These are phyloP conservation scores for Torulaspora globosa DNA, from an alignment of 1,139 yeast genomes.

Conservation along the genomic window DNA sequence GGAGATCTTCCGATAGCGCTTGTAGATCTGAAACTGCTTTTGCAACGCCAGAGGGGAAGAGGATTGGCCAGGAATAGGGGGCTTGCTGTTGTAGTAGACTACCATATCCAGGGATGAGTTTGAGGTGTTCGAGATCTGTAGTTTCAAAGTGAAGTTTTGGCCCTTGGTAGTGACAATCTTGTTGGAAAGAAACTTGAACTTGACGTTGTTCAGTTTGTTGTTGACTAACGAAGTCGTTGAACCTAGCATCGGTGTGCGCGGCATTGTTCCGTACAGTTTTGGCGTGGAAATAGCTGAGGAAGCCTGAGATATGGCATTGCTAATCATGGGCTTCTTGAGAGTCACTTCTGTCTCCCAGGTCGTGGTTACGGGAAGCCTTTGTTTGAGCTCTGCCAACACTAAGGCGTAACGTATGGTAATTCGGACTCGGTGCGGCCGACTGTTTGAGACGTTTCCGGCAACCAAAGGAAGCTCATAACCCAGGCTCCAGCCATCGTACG, in stretches of 20 bases:
- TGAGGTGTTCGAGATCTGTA: conserved; percentile 33
- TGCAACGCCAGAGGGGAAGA: conserved; percentile 17
- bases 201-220: conserved; percentile 26
- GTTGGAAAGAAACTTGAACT: conserved; percentile 27
- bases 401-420: conserved; percentile 27
- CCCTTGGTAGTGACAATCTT: conserved; percentile 24
- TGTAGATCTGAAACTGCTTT: conserved; percentile 24
- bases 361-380: conserved; percentile 25
- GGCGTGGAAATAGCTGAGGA: conserved; percentile 25
- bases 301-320: conserved; percentile 20
- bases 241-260: conserved; percentile 14
- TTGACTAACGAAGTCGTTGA: conserved; percentile 24
- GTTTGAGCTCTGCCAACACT: conserved; percentile 4
- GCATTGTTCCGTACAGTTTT: conserved; percentile 18
- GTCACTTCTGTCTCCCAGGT: conserved; percentile 37
- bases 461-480: conserved; percentile 29
- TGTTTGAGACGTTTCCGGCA: conserved; percentile 9
- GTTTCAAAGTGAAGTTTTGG: conserved; percentile 24
- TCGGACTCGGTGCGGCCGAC: conserved; percentile 27
- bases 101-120: conserved; percentile 28
- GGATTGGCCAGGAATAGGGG: conserved; percentile 13
- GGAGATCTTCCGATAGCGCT: conserved; percentile 22
- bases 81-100: conserved; percentile 28
- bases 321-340: conserved; percentile 22
- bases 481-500: conserved; percentile 31